Base-by-base conservation (phyloP, 805 yeast genomes). In the Cyberlindnera japonica region DNA sequence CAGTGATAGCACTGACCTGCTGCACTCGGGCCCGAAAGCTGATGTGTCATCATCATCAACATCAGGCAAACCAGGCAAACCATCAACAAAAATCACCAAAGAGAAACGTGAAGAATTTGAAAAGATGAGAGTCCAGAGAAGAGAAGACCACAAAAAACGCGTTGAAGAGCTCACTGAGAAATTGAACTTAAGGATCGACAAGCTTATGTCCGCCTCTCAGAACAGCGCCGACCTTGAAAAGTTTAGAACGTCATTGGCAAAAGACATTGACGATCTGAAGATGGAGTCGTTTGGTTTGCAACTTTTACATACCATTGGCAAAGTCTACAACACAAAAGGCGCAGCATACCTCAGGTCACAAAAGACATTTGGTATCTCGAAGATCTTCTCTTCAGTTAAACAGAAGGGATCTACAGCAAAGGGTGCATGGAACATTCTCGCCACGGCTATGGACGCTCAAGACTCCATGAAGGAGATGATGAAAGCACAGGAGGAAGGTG, bases 261-360 rank as follows among this genome's bases (percentile, higher is more conserved):
- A 68, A 40, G 93, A 85, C 56, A 75, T 84, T 32, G 90, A 84
- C 50, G 84, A 84, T 46, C 68, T 93, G 58, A 93, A 93, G 62
- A 77, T 88, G 74, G 99, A 93, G 69, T 86, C 96, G 39, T 93
- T 93, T 66, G 99, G 99, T 12, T 64, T 91, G 37, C 95, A 91
- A 63, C 70, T 93, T 37, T 67, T 91, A 49, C 89, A 83, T 50
- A 68, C 91, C 15, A 83, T 93, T 46, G 97, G 98, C 15, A 74
- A 74, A 45, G 76, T 86, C 5, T 93, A 93, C 63, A 72, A 72
- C 41, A 69, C 75, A 25, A 88, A 88, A 56, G 95, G 95, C 3
- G 69, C 76, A 43, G 86, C 84, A 18, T 79, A 77, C 43, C 65
- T 88, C 38, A 79, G 76, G 55, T 78, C 96, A 0, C 81, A 81